phyloP scores from a whole-genome alignment of 2,329 filamentous ascomycete species.

The Pseudogymnoascus sp. region DNA sequence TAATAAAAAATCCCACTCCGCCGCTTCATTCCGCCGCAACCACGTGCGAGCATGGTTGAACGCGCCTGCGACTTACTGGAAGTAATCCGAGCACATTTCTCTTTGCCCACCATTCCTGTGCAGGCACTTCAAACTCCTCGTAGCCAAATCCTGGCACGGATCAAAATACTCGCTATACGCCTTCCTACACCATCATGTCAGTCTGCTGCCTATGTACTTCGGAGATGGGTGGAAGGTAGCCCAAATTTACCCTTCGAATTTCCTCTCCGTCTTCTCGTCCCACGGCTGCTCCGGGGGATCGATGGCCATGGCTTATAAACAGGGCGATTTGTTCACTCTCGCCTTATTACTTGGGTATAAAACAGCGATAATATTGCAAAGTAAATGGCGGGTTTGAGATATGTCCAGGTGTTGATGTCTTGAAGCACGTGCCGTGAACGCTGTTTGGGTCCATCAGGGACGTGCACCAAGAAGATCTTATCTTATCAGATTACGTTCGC shows the following conservation, averaged over 20 bases:
- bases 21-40: constrained; percentile 13
- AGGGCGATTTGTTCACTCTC: not conserved
- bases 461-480: not conserved
- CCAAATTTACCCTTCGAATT: constrained; percentile 51
- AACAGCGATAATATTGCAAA: not conserved
- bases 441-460: not conserved
- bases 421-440: not conserved
- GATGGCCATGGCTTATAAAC: not conserved
- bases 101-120: constrained; percentile 80
- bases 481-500: not conserved
- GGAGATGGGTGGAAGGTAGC: not conserved
- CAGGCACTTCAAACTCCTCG: constrained; percentile 76
- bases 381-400: not conserved
- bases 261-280: constrained; percentile 50
- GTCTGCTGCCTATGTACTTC: not conserved
- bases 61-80: constrained; percentile 60
- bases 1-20: constrained; percentile 7
- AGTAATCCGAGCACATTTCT: constrained; percentile 89
- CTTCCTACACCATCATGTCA: constrained; percentile 52
- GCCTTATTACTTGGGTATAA: not conserved
- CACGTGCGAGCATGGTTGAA: constrained; percentile 10
- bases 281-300: constrained; percentile 34
- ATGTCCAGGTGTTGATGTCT: not conserved
- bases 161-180: constrained; percentile 83
- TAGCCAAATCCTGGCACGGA: constrained; percentile 87